These are phyloP conservation scores for Chrysanthemum seticuspe DNA, from an alignment of 129 eudicot genomes.

Conservation along the genomic window DNA sequence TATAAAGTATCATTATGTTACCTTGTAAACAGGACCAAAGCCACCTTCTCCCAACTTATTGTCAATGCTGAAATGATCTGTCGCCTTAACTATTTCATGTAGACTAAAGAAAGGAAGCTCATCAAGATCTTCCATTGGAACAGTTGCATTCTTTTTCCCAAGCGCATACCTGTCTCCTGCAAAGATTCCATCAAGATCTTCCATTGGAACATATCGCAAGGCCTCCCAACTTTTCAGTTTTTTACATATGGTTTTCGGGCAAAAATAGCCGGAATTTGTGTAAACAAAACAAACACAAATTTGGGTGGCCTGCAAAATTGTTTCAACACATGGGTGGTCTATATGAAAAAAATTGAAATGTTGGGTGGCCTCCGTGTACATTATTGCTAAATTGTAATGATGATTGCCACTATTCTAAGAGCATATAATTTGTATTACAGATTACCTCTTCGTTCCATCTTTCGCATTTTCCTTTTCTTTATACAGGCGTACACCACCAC, in stretches of 20 bases:
- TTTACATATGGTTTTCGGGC: too few species aligned
- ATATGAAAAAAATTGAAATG: too few species aligned
- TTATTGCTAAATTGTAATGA: too few species aligned
- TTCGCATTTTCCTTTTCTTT: neutral
- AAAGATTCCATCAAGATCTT: neutral
- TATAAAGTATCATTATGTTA: neutral
- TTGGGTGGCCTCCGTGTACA: too few species aligned
- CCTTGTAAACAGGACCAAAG: constrained; percentile 18
- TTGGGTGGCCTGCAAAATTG: too few species aligned
- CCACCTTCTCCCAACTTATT: constrained; percentile 23
- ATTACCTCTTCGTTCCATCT: neutral
- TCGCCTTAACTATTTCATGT: neutral
- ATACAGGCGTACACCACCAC: neutral
- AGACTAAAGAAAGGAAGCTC: neutral
- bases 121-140: neutral
- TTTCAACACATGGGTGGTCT: too few species aligned
- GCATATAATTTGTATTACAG: neutral
- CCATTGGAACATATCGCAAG: too few species aligned
- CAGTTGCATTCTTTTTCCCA: neutral
- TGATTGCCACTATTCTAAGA: too few species aligned
- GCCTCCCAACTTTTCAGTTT: too few species aligned
- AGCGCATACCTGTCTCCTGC: neutral
- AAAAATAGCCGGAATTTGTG: too few species aligned
- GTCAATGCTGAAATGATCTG: neutral
- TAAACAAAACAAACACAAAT: too few species aligned